A percentile compares a stretch with the other conserved stretches of the same genome.
These are phyloP conservation scores for Taphrina deformans DNA, from an alignment of 1,139 yeast genomes.

Conservation along the genomic window DNA sequence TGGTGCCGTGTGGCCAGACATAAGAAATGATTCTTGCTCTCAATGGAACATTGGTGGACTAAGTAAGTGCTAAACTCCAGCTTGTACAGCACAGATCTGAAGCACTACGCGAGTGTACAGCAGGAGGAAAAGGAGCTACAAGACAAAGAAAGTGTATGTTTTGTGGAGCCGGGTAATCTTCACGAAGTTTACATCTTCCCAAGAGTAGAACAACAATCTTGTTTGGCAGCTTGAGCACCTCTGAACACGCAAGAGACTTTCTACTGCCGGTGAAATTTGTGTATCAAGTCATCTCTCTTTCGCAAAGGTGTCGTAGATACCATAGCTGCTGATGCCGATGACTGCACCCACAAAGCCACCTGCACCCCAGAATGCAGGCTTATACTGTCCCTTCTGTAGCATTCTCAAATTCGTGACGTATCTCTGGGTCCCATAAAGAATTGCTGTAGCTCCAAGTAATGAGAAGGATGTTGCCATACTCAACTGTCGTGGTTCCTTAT, in stretches of 20 bases:
- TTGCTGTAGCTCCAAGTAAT: neutral
- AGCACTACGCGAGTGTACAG: too few relatives aligned
- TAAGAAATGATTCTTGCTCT: too few relatives aligned
- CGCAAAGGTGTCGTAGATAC: constrained; percentile 7
- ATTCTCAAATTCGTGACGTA: neutral
- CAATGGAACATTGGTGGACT: too few relatives aligned
- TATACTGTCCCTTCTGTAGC: constrained; percentile 1
- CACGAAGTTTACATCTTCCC: too few relatives aligned
- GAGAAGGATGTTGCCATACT: constrained; percentile 2
- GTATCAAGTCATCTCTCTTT: too few relatives aligned
- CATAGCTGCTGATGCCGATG: constrained; percentile 3
- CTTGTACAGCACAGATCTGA: too few relatives aligned
- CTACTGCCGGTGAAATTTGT: too few relatives aligned
- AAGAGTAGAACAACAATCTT: too few relatives aligned
- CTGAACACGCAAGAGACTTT: too few relatives aligned
- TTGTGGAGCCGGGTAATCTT: neutral
- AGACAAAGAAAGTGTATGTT: neutral
- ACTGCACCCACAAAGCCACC: constrained; percentile 3
- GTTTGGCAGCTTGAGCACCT: too few relatives aligned
- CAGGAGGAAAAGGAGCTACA: neutral
- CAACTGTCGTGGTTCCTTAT: neutral
- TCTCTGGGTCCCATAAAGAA: constrained; percentile 9
- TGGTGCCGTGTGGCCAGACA: neutral
- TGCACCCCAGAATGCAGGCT: constrained; percentile 1
- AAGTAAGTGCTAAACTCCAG: too few relatives aligned